Percentiles rank a stretch among this genome's conserved stretches.
phyloP scores from a whole-genome alignment of 1,284 basidiomycete species.

The Ganoderma boninense region DNA sequence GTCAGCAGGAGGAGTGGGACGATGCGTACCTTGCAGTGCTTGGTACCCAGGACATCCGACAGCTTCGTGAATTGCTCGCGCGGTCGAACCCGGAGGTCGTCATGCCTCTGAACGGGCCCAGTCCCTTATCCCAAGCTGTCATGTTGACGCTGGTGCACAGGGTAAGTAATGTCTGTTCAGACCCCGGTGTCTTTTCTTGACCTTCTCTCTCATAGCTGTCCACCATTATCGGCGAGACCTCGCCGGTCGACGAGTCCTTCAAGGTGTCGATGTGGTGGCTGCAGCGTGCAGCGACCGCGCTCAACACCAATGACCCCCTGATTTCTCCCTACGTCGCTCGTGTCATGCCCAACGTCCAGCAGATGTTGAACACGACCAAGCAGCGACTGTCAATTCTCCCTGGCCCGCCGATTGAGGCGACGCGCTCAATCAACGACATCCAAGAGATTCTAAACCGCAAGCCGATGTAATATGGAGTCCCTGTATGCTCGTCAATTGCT shows the following conservation, averaged over 20 bases:
- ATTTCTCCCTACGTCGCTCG: conserved; percentile 83
- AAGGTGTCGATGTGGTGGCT: conserved; percentile 86
- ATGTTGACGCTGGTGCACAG: conserved; percentile 82
- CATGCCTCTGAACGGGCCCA: conserved; percentile 75
- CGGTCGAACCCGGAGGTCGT: conserved; percentile 79
- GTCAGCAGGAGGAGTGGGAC: conserved; percentile 78
- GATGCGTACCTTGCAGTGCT: conserved; percentile 80
- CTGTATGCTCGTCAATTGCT: conserved; percentile 13
- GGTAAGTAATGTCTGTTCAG: conserved; percentile 52
- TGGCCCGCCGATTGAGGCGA: conserved; percentile 71
- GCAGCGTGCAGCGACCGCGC: conserved; percentile 71
- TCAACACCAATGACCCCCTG: conserved; percentile 81
- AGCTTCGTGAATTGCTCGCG: conserved; percentile 75
- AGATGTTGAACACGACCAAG: conserved; percentile 77
- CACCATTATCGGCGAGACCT: conserved; percentile 73
- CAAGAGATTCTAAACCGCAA: conserved; percentile 79
- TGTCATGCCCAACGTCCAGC: conserved; percentile 80
- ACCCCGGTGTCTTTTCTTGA: conserved; percentile 11
- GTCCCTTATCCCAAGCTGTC: conserved; percentile 81
- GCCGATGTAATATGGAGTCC: conserved; percentile 34
- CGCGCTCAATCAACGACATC: conserved; percentile 74
- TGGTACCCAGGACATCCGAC: conserved; percentile 72
- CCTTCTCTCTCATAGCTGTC: conserved; percentile 58
- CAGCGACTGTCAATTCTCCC: conserved; percentile 80
- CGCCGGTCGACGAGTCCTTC: conserved; percentile 80